phyloP scores from a whole-genome alignment of 805 yeast species.

The Wickerhamiella qilinensis region DNA sequence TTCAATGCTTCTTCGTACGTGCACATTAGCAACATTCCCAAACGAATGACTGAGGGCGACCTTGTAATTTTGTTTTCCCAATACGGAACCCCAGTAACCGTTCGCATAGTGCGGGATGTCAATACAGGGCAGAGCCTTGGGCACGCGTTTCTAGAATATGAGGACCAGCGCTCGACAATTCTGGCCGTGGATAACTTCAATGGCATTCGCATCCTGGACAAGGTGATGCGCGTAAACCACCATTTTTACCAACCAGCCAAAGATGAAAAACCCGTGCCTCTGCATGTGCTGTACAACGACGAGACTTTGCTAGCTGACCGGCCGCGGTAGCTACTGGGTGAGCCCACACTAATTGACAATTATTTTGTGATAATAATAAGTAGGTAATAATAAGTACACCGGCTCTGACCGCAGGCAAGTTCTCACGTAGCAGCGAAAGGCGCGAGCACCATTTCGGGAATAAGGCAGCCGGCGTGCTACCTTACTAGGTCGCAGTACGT shows the following conservation, averaged over 20 bases:
- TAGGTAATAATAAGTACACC: too few relatives aligned
- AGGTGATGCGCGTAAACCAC: slow-evolving; percentile 1
- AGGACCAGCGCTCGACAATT: slow-evolving; percentile 61
- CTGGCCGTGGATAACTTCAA: slow-evolving; percentile 82
- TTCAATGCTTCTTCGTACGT: slow-evolving; percentile 62
- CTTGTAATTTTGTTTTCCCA: slow-evolving; percentile 68
- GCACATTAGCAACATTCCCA: slow-evolving; percentile 57
- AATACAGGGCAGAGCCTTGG: slow-evolving; percentile 54
- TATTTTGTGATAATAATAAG: neutral
- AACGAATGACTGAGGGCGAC: slow-evolving; percentile 56
- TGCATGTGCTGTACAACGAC: neutral
- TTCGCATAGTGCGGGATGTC: slow-evolving; percentile 51
- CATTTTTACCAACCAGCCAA: neutral
- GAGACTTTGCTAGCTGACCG: neutral
- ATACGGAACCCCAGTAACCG: slow-evolving; percentile 69
- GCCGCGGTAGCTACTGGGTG: neutral
- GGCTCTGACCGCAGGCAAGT: too few relatives aligned
- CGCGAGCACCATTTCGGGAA: too few relatives aligned
- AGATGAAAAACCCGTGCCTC: neutral
- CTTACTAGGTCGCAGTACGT: too few relatives aligned
- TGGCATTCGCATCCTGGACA: slow-evolving; percentile 27
- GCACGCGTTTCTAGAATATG: slow-evolving; percentile 70
- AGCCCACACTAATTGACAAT: neutral
- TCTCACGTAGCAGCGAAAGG: too few relatives aligned
- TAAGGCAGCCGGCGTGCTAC: too few relatives aligned